These are phyloP conservation scores for Huntiella moniliformis DNA, from an alignment of 2,329 filamentous ascomycete species.

Conservation along the genomic window DNA sequence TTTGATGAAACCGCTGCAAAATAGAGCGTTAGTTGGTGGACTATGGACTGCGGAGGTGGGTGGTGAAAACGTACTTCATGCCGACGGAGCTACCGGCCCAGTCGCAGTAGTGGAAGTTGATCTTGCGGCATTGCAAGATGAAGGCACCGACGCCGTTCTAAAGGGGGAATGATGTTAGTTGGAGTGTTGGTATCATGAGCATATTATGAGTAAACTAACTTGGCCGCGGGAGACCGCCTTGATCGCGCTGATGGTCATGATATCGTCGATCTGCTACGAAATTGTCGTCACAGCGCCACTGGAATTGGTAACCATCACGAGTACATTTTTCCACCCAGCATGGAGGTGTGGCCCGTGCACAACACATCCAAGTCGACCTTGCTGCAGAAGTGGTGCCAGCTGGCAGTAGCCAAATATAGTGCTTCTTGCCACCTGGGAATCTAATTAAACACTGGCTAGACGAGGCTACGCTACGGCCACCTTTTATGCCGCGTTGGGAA, in stretches of 20 bases:
- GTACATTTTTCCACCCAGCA: background rate
- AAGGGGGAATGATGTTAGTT: slow-evolving; percentile 5
- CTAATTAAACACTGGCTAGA: too few species aligned
- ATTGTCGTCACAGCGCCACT: background rate
- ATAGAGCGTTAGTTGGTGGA: slow-evolving; percentile 14
- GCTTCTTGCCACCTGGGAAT: background rate
- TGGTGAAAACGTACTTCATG: slow-evolving; percentile 56
- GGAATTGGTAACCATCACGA: background rate
- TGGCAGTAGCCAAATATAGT: background rate
- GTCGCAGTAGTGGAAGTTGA: slow-evolving; percentile 96
- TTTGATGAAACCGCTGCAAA: slow-evolving; percentile 60
- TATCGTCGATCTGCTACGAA: slow-evolving; percentile 14
- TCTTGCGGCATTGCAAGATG: slow-evolving; percentile 87
- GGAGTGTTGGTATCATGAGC: background rate
- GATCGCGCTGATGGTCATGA: slow-evolving; percentile 38
- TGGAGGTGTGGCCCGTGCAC: slow-evolving; percentile 1
- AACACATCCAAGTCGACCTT: background rate
- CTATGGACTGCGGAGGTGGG: background rate
- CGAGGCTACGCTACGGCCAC: too few species aligned
- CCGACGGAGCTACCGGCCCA: slow-evolving; percentile 82
- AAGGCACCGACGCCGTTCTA: slow-evolving; percentile 95
- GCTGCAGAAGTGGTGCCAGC: background rate
- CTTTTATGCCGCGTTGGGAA: too few species aligned
- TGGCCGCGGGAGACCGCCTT: slow-evolving; percentile 33
- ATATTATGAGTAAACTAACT: slow-evolving; percentile 21